Conservation (phyloP, 1,139 yeast genomes). For the Diutina sp. region DNA sequence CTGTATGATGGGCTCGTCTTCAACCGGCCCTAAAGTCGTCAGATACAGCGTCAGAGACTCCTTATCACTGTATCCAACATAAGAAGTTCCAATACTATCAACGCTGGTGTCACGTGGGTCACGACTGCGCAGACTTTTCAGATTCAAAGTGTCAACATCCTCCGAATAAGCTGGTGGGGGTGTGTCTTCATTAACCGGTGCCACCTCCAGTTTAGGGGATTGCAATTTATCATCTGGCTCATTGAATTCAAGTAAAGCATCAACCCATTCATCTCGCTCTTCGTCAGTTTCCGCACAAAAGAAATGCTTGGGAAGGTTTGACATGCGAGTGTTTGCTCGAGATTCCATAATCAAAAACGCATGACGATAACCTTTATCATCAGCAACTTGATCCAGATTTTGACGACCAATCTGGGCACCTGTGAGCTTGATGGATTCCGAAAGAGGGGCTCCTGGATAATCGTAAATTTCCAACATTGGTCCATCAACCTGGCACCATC, state of each 20-base stretch:
- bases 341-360: slow-evolving; percentile 65
- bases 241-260: slow-evolving; percentile 37
- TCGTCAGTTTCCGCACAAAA: slow-evolving; percentile 75
- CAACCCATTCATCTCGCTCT: slow-evolving; percentile 74
- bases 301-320: slow-evolving; percentile 46
- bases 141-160: not conserved
- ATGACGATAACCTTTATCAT: slow-evolving; percentile 62
- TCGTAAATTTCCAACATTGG: slow-evolving; percentile 51
- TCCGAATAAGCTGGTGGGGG: not conserved
- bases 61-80: not conserved
- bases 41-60: not conserved
- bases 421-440: slow-evolving; percentile 46
- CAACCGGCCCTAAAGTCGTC: not conserved
- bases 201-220: slow-evolving; percentile 4
- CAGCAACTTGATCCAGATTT: slow-evolving; percentile 45
- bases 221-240: slow-evolving; percentile 5
- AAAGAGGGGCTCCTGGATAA: slow-evolving; percentile 39
- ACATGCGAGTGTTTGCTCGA: slow-evolving; percentile 38
- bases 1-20: slow-evolving; percentile 12
- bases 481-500: slow-evolving; percentile 66
- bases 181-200: slow-evolving; percentile 1
- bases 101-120: slow-evolving; percentile 5
- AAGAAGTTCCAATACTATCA: slow-evolving; percentile 12
- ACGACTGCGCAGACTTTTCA: slow-evolving; percentile 1
- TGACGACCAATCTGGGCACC: slow-evolving; percentile 58